Evolutionary conservation across 441 rosid genomes (phyloP).

Genomic region (Biscutella laevigata): DNA sequence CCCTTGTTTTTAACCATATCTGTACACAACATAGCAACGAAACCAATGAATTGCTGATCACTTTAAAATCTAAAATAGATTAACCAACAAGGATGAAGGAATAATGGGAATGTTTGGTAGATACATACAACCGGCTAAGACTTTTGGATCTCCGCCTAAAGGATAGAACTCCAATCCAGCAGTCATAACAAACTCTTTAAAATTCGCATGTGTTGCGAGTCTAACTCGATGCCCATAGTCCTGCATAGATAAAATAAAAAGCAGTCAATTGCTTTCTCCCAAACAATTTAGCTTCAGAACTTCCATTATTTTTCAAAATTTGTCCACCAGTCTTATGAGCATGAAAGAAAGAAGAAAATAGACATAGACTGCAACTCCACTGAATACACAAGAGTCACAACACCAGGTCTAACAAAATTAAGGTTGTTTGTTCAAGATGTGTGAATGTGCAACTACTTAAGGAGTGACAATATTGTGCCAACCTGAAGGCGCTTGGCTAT

Average conservation of each 20-base stretch:
- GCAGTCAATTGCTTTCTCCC: constrained; percentile 3
- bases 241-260: constrained; percentile 39
- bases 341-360: too few relatives aligned
- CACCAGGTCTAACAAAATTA: too few relatives aligned
- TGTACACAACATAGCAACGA: constrained; percentile 31
- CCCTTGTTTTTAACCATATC: constrained; percentile 99
- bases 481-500: constrained; percentile 97
- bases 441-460: too few relatives aligned
- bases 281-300: background rate
- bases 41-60: constrained; percentile 15
- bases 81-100: constrained; percentile 2
- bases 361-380: too few relatives aligned
- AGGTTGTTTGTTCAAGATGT: too few relatives aligned
- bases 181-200: constrained; percentile 93
- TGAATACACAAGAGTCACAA: too few relatives aligned
- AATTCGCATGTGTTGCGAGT: constrained; percentile 93
- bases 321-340: too few relatives aligned
- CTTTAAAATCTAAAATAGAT: background rate
- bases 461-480: background rate
- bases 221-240: constrained; percentile 98
- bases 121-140: constrained; percentile 94
- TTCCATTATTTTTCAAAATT: too few relatives aligned
- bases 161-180: constrained; percentile 96
- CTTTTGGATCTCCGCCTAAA: constrained; percentile 95
- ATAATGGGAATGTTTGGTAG: constrained; percentile 21